These are phyloP conservation scores for Claviceps quebecensis DNA, from an alignment of 2,329 filamentous ascomycete genomes.

Conservation along the genomic window DNA sequence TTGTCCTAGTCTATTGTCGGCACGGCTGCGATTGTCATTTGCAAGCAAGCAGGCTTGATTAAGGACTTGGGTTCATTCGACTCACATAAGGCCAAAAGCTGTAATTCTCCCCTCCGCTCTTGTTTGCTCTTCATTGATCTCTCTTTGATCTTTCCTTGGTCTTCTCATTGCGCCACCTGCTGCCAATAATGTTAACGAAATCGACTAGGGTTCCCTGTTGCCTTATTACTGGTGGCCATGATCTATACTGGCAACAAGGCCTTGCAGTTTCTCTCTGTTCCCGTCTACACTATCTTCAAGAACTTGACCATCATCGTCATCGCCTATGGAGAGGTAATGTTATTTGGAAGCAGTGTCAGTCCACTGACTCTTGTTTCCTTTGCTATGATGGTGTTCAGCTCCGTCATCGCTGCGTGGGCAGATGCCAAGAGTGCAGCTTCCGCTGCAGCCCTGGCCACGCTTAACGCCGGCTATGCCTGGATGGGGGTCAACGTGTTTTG, in stretches of 20 bases:
- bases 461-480: slow-evolving; percentile 94
- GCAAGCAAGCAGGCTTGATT: slow-evolving; percentile 72
- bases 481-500: slow-evolving; percentile 96
- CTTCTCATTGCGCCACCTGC: background rate
- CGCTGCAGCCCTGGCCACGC: slow-evolving; percentile 61
- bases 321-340: slow-evolving; percentile 93
- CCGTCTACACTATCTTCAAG: slow-evolving; percentile 99
- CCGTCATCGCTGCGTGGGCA: slow-evolving; percentile 89
- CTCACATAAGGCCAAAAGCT: slow-evolving; percentile 78
- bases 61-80: slow-evolving; percentile 74
- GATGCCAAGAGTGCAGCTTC: slow-evolving; percentile 61
- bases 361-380: slow-evolving; percentile 84
- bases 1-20: slow-evolving; percentile 65
- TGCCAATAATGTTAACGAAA: background rate
- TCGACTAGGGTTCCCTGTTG: slow-evolving; percentile 77
- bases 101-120: slow-evolving; percentile 33
- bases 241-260: slow-evolving; percentile 97
- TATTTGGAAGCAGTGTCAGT: slow-evolving; percentile 93
- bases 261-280: slow-evolving; percentile 89
- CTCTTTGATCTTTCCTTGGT: background rate
- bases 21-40: slow-evolving; percentile 66
- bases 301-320: slow-evolving; percentile 98
- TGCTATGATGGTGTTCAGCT: slow-evolving; percentile 90
- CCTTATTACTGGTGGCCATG: slow-evolving; percentile 92
- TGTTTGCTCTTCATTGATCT: background rate